A percentile compares a stretch with the other conserved stretches of the same genome.
Evolutionary conservation across 192 early-diverging fungal genomes (phyloP).

Genomic region (Rhizophagus prolifer): DNA sequence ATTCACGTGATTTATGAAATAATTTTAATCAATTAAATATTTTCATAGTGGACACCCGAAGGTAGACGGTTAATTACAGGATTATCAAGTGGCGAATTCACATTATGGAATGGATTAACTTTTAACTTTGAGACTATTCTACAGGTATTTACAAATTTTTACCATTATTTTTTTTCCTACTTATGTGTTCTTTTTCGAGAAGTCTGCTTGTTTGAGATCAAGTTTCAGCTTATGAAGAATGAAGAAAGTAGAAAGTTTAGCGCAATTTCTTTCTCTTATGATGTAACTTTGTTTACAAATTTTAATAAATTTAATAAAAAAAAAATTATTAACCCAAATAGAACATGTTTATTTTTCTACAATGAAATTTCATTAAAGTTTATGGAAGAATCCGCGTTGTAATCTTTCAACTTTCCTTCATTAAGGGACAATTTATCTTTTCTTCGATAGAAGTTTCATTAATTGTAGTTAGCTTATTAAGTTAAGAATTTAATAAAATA

Average conservation of each 20-base stretch:
- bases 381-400: background rate
- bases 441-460: background rate
- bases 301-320: background rate
- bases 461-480: background rate
- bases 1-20: too few relatives aligned
- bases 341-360: background rate
- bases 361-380: background rate
- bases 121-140: constrained; percentile 99
- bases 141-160: constrained; percentile 53
- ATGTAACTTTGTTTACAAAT: background rate
- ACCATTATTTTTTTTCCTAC: background rate
- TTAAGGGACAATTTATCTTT: background rate
- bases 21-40: background rate
- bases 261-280: background rate
- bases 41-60: constrained; percentile 88
- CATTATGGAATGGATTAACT: constrained; percentile 94
- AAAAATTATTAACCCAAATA: background rate
- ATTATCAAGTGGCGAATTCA: constrained; percentile 92
- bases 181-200: constrained; percentile 5
- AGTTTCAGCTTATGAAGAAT: background rate
- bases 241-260: background rate
- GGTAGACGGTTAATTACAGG: constrained; percentile 92
- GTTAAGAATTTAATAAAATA: background rate
- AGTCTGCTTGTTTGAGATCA: background rate
- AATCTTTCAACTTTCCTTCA: background rate